Conservation (phyloP, 192 early-diverging fungal species). For the Funneliformis mosseae region DNA sequence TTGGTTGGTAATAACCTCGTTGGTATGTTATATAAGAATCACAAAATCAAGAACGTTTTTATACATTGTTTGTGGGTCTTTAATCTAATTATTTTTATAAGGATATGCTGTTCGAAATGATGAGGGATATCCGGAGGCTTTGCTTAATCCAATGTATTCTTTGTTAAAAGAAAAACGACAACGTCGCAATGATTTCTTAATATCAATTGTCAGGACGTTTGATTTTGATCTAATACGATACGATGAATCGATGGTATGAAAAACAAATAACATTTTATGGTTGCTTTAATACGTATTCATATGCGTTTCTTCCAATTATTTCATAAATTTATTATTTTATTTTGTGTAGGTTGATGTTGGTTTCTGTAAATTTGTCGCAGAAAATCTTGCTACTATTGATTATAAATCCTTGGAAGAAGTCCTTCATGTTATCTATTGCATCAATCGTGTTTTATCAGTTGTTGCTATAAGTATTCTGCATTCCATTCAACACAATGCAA, state of each 20-base stretch:
- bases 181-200: constrained; percentile 74
- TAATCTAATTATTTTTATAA: neutral
- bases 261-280: constrained; percentile 21
- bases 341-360: constrained; percentile 49
- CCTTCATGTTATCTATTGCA: constrained; percentile 69
- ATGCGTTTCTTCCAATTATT: neutral
- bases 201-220: constrained; percentile 65
- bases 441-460: constrained; percentile 73
- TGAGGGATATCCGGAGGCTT: constrained; percentile 52
- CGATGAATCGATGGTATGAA: constrained; percentile 3
- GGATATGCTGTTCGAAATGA: constrained; percentile 38
- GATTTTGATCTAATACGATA: constrained; percentile 57
- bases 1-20: constrained; percentile 42
- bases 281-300: neutral
- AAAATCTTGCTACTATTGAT: constrained; percentile 79
- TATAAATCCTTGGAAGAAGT: constrained; percentile 85
- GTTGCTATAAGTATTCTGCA: constrained; percentile 64
- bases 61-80: neutral
- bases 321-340: neutral
- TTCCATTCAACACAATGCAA: constrained; percentile 43
- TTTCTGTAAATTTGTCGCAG: constrained; percentile 77
- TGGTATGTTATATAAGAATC: constrained; percentile 42
- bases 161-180: constrained; percentile 66
- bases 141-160: constrained; percentile 68
- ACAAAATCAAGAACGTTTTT: neutral